A percentile compares a stretch with the other conserved stretches of the same genome.
Evolutionary conservation across 2,329 filamentous ascomycete species (phyloP).

Genomic region (Fusarium sp.): DNA sequence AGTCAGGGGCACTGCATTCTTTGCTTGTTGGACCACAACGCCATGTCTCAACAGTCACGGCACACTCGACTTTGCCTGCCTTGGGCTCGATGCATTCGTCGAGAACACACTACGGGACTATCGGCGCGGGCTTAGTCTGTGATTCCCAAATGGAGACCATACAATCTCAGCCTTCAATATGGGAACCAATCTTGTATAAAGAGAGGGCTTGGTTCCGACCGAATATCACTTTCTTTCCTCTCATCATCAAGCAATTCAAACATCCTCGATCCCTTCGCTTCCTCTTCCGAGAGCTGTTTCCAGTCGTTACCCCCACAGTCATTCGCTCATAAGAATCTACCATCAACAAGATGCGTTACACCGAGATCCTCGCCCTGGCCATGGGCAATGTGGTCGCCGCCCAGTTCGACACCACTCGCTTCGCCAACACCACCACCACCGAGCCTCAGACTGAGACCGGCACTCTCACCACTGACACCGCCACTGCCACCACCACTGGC

Average conservation of each 20-base stretch:
- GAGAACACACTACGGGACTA: conserved; percentile 5
- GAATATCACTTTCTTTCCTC: conserved; percentile 26
- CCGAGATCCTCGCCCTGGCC: conserved; percentile 48
- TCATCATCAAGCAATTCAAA: conserved; percentile 41
- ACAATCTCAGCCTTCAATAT: conserved; percentile 19
- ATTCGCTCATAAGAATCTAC: conserved; percentile 39
- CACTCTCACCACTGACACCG: conserved; percentile 9
- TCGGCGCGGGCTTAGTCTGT: conserved; percentile 24
- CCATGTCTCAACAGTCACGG: conserved; percentile 43
- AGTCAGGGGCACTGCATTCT: conserved; percentile 40
- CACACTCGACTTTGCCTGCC: conserved; percentile 2
- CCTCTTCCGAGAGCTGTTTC: conserved; percentile 46
- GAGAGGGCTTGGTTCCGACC: conserved; percentile 39
- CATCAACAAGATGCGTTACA: conserved; percentile 49
- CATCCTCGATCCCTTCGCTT: conserved; percentile 51
- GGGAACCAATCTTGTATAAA: conserved; percentile 46
- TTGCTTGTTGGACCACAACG: conserved; percentile 27
- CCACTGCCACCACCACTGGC: conserved; percentile 3
- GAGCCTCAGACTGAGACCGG: conserved; percentile 6
- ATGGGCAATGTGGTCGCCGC: conserved; percentile 49
- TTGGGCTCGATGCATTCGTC: conserved; percentile 38
- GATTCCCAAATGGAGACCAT: conserved; percentile 10
- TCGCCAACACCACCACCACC: conserved; percentile 23
- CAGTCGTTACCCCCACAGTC: conserved; percentile 45
- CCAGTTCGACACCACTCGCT: conserved; percentile 24